phyloP scores from a whole-genome alignment of 371 early-diverging fungal species.

The Vavraia culicis region DNA sequence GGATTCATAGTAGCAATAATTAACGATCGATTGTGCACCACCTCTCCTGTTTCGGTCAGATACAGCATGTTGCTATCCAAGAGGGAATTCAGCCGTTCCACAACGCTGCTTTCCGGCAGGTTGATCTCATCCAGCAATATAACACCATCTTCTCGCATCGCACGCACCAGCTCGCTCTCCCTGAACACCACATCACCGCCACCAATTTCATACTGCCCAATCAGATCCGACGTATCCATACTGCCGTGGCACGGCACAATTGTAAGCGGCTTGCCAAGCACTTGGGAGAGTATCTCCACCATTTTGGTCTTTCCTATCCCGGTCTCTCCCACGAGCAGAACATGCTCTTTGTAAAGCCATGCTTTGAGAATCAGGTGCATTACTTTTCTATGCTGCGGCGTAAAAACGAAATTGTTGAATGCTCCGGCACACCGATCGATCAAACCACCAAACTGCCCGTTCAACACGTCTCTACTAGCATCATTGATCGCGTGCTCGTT shows the following conservation, averaged over 20 bases:
- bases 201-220: slow-evolving; percentile 55
- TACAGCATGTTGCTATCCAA: slow-evolving; percentile 63
- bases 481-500: slow-evolving; percentile 8
- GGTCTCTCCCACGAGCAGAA: slow-evolving; percentile 88
- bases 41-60: slow-evolving; percentile 76
- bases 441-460: slow-evolving; percentile 8
- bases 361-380: slow-evolving; percentile 63
- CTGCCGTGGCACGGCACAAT: slow-evolving; percentile 88
- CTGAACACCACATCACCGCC: slow-evolving; percentile 42
- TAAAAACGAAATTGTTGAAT: slow-evolving; percentile 22
- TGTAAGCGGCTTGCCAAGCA: slow-evolving; percentile 49
- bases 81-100: slow-evolving; percentile 89
- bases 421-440: not conserved
- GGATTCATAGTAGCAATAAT: slow-evolving; percentile 99
- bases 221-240: slow-evolving; percentile 79
- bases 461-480: not conserved
- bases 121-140: slow-evolving; percentile 98
- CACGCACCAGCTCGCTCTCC: slow-evolving; percentile 65
- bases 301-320: slow-evolving; percentile 97
- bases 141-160: slow-evolving; percentile 69
- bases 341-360: slow-evolving; percentile 64
- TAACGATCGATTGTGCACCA: too few species aligned
- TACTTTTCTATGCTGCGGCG: slow-evolving; percentile 48
- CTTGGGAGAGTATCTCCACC: slow-evolving; percentile 62
- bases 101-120: slow-evolving; percentile 86